A percentile compares a stretch with the other conserved stretches of the same genome.
These are phyloP conservation scores for Zancudomyces culisetae DNA, from an alignment of 371 early-diverging fungal species.

Conservation along the genomic window DNA sequence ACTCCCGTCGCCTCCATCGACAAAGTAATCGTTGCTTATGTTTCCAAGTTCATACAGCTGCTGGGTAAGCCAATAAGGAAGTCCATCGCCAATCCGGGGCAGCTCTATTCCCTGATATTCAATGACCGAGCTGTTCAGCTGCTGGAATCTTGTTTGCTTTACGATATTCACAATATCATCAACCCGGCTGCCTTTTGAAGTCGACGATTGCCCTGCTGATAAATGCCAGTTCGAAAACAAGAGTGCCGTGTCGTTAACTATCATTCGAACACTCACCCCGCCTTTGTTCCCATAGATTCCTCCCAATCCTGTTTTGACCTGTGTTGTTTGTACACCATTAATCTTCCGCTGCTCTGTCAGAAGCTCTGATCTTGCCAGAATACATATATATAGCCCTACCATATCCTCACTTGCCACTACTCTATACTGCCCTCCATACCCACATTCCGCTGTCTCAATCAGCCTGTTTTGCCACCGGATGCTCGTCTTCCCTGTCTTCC, in stretches of 20 bases:
- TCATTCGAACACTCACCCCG: conserved; percentile 67
- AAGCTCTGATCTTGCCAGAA: conserved; percentile 50
- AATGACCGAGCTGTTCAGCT: conserved; percentile 31
- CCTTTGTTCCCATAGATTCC: conserved; percentile 83
- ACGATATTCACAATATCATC: conserved; percentile 60
- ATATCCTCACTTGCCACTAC: conserved; percentile 64
- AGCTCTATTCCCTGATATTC: conserved; percentile 16
- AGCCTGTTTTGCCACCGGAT: neutral
- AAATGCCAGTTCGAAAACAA: conserved; percentile 85
- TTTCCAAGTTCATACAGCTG: conserved; percentile 11
- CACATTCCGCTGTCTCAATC: conserved; percentile 8
- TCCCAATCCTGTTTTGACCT: conserved; percentile 66
- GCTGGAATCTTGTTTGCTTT: conserved; percentile 44
- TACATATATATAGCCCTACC: conserved; percentile 66
- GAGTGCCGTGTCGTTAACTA: conserved; percentile 63
- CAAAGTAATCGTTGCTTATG: conserved; percentile 17
- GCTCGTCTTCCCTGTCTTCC: conserved; percentile 2
- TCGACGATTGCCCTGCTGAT: conserved; percentile 68
- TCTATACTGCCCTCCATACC: conserved; percentile 33
- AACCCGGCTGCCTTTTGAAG: conserved; percentile 55
- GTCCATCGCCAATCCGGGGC: neutral
- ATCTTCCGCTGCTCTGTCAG: conserved; percentile 31
- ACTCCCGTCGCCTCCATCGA: conserved; percentile 21
- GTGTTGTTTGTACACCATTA: conserved; percentile 58
- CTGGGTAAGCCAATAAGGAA: neutral